phyloP scores from a whole-genome alignment of 2,329 filamentous ascomycete species.

The Hysterium pulicare region DNA sequence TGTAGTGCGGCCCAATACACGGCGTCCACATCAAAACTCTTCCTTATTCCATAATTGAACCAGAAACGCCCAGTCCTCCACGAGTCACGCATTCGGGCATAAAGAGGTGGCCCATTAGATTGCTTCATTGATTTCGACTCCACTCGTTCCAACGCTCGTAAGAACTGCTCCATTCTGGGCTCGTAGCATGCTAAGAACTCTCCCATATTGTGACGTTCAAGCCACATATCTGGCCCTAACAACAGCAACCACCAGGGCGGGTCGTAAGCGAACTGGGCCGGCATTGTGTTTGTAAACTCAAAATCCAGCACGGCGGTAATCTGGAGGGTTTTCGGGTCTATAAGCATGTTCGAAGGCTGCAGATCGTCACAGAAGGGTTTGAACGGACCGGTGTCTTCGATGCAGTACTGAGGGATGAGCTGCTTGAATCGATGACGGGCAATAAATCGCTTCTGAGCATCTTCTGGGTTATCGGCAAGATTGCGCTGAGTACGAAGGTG shows the following conservation, averaged over 20 bases:
- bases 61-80: conserved; percentile 32
- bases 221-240: conserved; percentile 20
- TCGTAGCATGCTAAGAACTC: conserved; percentile 28
- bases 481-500: conserved; percentile 22
- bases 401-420: conserved; percentile 12
- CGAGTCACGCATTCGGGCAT: conserved; percentile 27
- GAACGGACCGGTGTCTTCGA: conserved; percentile 35
- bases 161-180: no score
- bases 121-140: conserved; percentile 6
- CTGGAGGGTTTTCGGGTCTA: conserved; percentile 32
- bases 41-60: conserved; percentile 32
- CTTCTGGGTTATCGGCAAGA: conserved; percentile 16
- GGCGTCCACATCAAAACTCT: conserved; percentile 28
- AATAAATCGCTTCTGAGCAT: conserved; percentile 23
- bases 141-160: conserved; percentile 25
- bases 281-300: conserved; percentile 44
- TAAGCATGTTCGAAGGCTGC: conserved; percentile 39
- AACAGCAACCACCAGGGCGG: conserved; percentile 43
- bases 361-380: conserved; percentile 41
- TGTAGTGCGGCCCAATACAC: conserved; percentile 23
- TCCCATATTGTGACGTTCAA: conserved; percentile 16
- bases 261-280: conserved; percentile 38
- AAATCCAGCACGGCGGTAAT: conserved; percentile 41
- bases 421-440: conserved; percentile 15
- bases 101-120: conserved; percentile 6